phyloP scores from a whole-genome alignment of 108 stramenopile species.

The Chaetoceros muelleri region DNA sequence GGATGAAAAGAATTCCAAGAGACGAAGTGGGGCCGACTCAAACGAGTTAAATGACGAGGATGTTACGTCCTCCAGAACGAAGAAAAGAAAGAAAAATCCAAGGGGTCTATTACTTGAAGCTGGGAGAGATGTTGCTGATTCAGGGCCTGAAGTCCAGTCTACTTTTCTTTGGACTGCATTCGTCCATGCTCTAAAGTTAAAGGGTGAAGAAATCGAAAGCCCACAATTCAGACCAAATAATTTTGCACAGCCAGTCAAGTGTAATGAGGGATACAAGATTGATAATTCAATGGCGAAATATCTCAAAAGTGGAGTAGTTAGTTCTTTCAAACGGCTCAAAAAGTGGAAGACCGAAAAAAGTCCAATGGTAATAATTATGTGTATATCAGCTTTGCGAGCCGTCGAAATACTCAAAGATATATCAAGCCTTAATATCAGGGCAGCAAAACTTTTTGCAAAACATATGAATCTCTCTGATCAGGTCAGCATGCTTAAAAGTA shows the following conservation, averaged over 20 bases:
- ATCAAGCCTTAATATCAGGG: constrained; percentile 41
- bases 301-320: constrained; percentile 15
- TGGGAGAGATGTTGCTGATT: constrained; percentile 28
- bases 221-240: background rate
- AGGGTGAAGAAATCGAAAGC: background rate
- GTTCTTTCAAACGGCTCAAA: constrained; percentile 53
- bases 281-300: constrained; percentile 4
- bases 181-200: constrained; percentile 3
- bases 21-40: constrained; percentile 11
- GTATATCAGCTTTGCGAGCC: constrained; percentile 67
- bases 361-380: constrained; percentile 56
- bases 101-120: constrained; percentile 24
- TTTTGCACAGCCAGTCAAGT: background rate
- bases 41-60: background rate
- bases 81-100: constrained; percentile 16
- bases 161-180: constrained; percentile 11
- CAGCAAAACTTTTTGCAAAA: constrained; percentile 78
- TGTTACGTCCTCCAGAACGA: constrained; percentile 18
- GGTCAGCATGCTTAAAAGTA: constrained; percentile 22
- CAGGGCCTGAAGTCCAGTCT: constrained; percentile 13
- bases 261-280: background rate
- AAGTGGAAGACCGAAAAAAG: constrained; percentile 41
- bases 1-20: constrained; percentile 11
- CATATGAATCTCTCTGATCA: constrained; percentile 61
- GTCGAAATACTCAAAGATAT: constrained; percentile 64